Evolutionary conservation across 106 monocot species (phyloP), one percentile per base, ranked within the genome.

Genomic region (Iris macrosiphon): DNA sequence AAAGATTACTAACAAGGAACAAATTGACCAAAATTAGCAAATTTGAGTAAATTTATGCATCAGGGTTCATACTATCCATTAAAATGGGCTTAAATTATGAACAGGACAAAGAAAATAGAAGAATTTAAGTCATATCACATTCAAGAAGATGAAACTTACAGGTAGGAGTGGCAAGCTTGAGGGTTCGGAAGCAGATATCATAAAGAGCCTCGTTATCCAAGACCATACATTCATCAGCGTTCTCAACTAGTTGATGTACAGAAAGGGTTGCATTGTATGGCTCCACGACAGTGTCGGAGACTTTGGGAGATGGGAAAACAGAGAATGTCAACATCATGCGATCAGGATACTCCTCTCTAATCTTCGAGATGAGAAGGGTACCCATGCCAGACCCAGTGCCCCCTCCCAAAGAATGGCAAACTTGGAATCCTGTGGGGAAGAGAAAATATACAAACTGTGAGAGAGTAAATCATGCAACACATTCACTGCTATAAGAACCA

Each of bases 311-410:
- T n/a, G n/a, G n/a, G n/a, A n/a, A 85, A 23, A 84, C 79, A 27
- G 84, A 84, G 68, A 84, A 84, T 1, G 84, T 84, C 28, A 84
- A 22, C 84, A 84, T 84, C 84, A 84, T 84, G 11, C 84, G 62
- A 42, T 84, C 84, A 0, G 84, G 84, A 31, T 75, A 84, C 55
- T 84, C 79, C 30, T 79, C 84, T 28, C 79, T 63, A 41, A 84
- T 79, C 72, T 84, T 84, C 8, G 84, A 84, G 13, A 84, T 79
- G 61, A 84, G 79, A 35, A 84, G 63, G 0, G 83, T 83, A 5
- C 83, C 83, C 83, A 83, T 83, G 21, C 83, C 77, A 51, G 83
- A 83, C 23, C 83, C 83, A 18, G 83, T 83, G 2, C 79, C 75
- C 22, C 85, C 79, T 60, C 79, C 79, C 27, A 79, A 45, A 6